These are phyloP conservation scores for Penicillium coffeae DNA, from an alignment of 495 filamentous ascomycete genomes.

Conservation along the genomic window DNA sequence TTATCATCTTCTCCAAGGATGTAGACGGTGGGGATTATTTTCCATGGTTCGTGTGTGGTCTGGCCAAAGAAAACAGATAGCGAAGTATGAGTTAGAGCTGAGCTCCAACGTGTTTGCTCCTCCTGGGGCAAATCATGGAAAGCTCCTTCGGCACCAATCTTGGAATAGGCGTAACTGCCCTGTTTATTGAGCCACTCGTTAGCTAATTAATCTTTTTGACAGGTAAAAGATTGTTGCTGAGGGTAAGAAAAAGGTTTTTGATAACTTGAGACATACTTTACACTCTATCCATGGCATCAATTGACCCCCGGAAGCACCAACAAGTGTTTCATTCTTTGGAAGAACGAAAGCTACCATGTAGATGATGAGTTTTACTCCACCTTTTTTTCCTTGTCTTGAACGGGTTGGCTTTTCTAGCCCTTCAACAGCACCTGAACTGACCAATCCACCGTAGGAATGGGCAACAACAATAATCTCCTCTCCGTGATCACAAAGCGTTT, in stretches of 20 bases:
- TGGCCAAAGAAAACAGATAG: constrained; percentile 21
- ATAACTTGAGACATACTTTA: no score
- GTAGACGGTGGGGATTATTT: constrained; percentile 26
- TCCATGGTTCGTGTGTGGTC: constrained; percentile 22
- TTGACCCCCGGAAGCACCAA: constrained; percentile 21
- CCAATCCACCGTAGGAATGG: constrained; percentile 51
- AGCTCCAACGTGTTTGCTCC: constrained; percentile 17
- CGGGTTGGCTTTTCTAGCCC: constrained; percentile 33
- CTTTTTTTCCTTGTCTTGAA: constrained; percentile 23
- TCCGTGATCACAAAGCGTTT: constrained; percentile 30
- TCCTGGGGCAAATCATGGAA: constrained; percentile 20
- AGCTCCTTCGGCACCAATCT: constrained; percentile 11
- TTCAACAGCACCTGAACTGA: constrained; percentile 40
- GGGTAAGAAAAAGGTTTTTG: no score
- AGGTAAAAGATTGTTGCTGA: no score
- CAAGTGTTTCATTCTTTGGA: constrained; percentile 25
- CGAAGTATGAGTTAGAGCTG: constrained; percentile 14
- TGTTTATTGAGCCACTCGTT: constrained; percentile 8
- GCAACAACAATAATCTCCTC: constrained; percentile 45
- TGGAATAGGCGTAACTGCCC: constrained; percentile 20
- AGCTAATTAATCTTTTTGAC: no score
- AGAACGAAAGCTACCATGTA: constrained; percentile 39
- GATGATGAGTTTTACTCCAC: constrained; percentile 38
- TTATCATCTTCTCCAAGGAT: constrained; percentile 30
- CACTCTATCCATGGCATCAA: constrained; percentile 26